Percentiles rank a stretch among this genome's conserved stretches.
Conservation (phyloP, 1,139 yeast genomes). For the Geotrichum aggregatum region DNA sequence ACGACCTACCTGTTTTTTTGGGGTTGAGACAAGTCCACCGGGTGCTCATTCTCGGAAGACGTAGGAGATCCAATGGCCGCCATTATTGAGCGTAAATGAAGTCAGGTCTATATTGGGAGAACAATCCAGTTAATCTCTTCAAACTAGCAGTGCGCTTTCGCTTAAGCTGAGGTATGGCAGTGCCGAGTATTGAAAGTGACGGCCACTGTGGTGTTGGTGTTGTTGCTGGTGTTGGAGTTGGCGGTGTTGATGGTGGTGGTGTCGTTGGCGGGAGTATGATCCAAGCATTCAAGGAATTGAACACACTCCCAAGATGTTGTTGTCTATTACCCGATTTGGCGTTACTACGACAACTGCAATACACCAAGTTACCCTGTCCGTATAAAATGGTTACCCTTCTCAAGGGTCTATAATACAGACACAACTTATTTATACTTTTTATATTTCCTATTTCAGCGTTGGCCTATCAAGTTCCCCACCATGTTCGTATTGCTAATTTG, state of each 20-base stretch:
- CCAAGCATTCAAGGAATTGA: neutral
- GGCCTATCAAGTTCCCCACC: neutral
- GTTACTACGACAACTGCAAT: slow-evolving; percentile 1
- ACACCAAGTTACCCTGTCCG: neutral
- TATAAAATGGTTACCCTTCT: neutral
- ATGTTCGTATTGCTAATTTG: neutral
- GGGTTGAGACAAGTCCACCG: slow-evolving; percentile 22
- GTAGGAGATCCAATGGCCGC: slow-evolving; percentile 11
- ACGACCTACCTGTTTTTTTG: slow-evolving; percentile 21
- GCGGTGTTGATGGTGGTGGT: neutral
- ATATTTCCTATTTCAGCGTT: too few species aligned
- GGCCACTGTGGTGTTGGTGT: neutral
- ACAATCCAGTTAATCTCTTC: too few species aligned
- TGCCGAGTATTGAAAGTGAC: neutral
- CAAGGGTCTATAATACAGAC: too few species aligned
- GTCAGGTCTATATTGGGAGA: too few species aligned
- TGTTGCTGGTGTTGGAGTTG: neutral
- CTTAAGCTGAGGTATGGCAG: too few species aligned
- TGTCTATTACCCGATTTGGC: slow-evolving; percentile 4
- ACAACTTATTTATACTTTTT: too few species aligned
- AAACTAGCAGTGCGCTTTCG: too few species aligned
- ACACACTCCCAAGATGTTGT: slow-evolving; percentile 6
- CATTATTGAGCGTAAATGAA: neutral
- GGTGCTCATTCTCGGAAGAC: slow-evolving; percentile 21
- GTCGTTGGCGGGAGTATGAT: neutral